Evolutionary conservation across 495 filamentous ascomycete genomes (phyloP).

Genomic region (Chaetomium tenue): DNA sequence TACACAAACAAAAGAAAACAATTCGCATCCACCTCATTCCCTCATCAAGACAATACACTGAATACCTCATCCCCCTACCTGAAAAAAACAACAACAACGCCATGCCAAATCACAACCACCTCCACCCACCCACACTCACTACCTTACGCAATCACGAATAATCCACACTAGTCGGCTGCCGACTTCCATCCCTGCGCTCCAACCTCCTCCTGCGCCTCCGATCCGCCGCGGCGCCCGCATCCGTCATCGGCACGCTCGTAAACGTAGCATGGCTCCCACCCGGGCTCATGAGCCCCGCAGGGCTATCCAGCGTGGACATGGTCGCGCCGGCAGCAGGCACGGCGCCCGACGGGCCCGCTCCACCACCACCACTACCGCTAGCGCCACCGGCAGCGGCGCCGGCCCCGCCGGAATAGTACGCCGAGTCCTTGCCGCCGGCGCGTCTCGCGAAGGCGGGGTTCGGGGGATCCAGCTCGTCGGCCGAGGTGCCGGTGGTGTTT

Average conservation of each 20-base stretch:
- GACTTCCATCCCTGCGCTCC: slow-evolving; percentile 47
- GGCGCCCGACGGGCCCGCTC: slow-evolving; percentile 41
- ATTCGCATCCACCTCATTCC: neutral
- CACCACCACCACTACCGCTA: slow-evolving; percentile 26
- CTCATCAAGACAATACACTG: neutral
- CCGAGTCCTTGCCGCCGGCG: slow-evolving; percentile 52
- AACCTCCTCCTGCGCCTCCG: slow-evolving; percentile 47
- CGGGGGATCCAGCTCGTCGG: slow-evolving; percentile 40
- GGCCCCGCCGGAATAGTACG: slow-evolving; percentile 47
- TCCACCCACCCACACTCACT: neutral
- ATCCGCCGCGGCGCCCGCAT: slow-evolving; percentile 36
- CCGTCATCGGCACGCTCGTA: slow-evolving; percentile 29
- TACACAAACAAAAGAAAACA: neutral
- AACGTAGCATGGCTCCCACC: slow-evolving; percentile 42
- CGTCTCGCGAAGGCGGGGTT: slow-evolving; percentile 45
- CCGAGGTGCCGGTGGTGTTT: neutral
- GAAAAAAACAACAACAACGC: neutral
- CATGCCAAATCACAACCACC: slow-evolving; percentile 2
- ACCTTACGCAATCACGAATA: slow-evolving; percentile 32
- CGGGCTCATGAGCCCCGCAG: slow-evolving; percentile 21
- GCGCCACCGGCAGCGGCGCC: neutral
- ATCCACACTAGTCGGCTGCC: slow-evolving; percentile 42
- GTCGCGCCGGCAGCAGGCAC: slow-evolving; percentile 37
- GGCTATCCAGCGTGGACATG: slow-evolving; percentile 43
- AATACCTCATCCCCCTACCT: too few relatives aligned